Base-by-base conservation (phyloP, 495 filamentous ascomycete genomes). In the Lepidopterella palustris region DNA sequence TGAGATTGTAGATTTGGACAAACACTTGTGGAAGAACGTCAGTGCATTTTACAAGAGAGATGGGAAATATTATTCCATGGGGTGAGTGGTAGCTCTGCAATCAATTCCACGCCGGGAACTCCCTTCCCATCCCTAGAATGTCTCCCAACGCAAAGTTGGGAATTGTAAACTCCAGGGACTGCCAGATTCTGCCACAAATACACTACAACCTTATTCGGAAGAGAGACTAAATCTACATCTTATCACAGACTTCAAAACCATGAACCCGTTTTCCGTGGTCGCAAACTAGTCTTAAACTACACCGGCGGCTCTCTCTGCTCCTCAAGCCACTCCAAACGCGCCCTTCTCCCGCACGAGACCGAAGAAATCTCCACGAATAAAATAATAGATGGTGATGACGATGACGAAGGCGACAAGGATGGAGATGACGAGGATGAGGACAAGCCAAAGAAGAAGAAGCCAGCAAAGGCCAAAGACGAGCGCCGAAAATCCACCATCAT, bases 261-360 rank as follows among this genome's bases (percentile, higher is more conserved):
- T 10, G 76, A 80, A 5, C 84, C 88, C 31, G 76, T 87, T 50
- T 87, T 95, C 65, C 84, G 92, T 4, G 95, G 95, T 50, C 85
- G 89, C 60, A 95, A 96, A 71, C 82, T 99, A 4, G 84, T 97
- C 26, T 76, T 99, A 48, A 90, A 95, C 71, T 97, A 97, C 71
- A 90, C 84, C 21, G 81, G 88, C 58, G 95, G 95, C 25, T 97
- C 92, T 0, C 89, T 87, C 8, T 97, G 91, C 67, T 79, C 77
- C 25, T 65, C 73, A 9, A 15, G 53, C 26, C 21, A 52, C 13
- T 52, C 55, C 0, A 63, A 56, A 49, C 58, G 58, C 25, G 23
- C 55, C 15, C 23, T 54, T 42, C 52, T 28, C 58, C 65, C 67
- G 18, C 72, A 69, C 42, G 51, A 64, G 24, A 23, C 45, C 29